A percentile compares a stretch with the other conserved stretches of the same genome.
Evolutionary conservation across 331 rosid species (phyloP).

Genomic region (Phaseolus coccineus): DNA sequence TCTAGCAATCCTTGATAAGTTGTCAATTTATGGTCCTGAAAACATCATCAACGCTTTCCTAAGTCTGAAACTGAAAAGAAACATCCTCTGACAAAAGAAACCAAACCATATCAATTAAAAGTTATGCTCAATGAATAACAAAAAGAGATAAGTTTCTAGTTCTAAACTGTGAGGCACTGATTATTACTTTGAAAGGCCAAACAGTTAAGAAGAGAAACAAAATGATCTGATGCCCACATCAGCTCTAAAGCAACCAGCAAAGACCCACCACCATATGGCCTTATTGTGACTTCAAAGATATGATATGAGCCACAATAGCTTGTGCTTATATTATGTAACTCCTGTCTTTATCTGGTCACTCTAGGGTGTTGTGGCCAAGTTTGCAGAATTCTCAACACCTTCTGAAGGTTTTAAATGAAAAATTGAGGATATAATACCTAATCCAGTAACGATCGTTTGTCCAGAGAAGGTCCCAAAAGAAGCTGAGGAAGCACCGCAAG

Average conservation of each 20-base stretch:
- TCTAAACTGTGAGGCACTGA: slow-evolving; percentile 54
- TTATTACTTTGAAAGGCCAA: slow-evolving; percentile 41
- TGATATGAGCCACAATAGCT: slow-evolving; percentile 38
- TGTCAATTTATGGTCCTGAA: slow-evolving; percentile 49
- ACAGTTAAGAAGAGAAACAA: slow-evolving; percentile 59
- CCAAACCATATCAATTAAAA: slow-evolving; percentile 42
- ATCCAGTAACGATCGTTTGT: slow-evolving; percentile 50
- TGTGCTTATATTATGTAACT: slow-evolving; percentile 40
- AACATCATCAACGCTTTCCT: slow-evolving; percentile 53
- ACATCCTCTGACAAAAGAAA: slow-evolving; percentile 52
- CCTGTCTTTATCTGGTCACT: slow-evolving; percentile 68
- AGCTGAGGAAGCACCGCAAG: slow-evolving; percentile 58
- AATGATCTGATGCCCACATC: slow-evolving; percentile 52
- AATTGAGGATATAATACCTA: slow-evolving; percentile 62
- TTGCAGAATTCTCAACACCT: slow-evolving; percentile 54
- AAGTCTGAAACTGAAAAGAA: slow-evolving; percentile 54
- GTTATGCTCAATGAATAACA: slow-evolving; percentile 38
- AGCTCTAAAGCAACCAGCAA: slow-evolving; percentile 73
- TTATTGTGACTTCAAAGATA: slow-evolving; percentile 40
- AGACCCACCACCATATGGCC: slow-evolving; percentile 50
- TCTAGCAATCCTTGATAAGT: slow-evolving; percentile 44
- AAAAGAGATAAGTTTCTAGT: slow-evolving; percentile 39
- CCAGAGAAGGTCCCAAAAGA: slow-evolving; percentile 59
- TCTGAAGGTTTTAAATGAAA: slow-evolving; percentile 48
- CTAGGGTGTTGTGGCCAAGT: slow-evolving; percentile 56